Conservation (phyloP, 2,329 filamentous ascomycete species). For the Colletotrichum spaethianum region DNA sequence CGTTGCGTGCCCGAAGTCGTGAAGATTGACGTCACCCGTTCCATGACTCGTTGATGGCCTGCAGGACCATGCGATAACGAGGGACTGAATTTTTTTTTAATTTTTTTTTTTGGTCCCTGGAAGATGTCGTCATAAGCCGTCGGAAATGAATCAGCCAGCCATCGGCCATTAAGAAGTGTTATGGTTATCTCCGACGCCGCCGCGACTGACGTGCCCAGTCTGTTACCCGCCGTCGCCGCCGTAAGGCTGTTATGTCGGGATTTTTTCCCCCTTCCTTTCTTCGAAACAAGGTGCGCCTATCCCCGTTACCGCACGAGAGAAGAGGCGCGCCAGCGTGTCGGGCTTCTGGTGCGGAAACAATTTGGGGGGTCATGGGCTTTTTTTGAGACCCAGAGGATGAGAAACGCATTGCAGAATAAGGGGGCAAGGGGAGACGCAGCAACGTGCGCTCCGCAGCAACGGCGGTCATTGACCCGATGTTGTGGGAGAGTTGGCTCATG, state of each 20-base stretch:
- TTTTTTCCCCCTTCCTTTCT: background rate
- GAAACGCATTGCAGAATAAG: background rate
- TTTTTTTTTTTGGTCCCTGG: background rate
- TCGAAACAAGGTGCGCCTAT: background rate
- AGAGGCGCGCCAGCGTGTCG: background rate
- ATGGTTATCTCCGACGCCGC: slow-evolving; percentile 14
- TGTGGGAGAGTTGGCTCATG: background rate
- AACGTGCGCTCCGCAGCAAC: background rate
- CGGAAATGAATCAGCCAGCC: background rate
- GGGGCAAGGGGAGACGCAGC: background rate
- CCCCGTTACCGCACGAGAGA: background rate
- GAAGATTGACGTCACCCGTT: slow-evolving; percentile 30
- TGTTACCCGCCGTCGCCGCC: background rate
- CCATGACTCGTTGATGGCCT: slow-evolving; percentile 38
- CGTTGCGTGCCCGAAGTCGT: background rate
- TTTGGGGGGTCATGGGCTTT: background rate
- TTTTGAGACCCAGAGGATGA: background rate
- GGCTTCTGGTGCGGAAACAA: slow-evolving; percentile 17
- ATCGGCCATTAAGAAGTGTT: background rate
- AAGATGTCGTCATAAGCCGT: slow-evolving; percentile 19
- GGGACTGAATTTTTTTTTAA: background rate
- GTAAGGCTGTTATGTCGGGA: slow-evolving; percentile 21
- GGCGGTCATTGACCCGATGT: background rate
- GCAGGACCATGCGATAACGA: slow-evolving; percentile 16
- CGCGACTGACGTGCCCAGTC: background rate